Base-by-base conservation (phyloP, 2,329 filamentous ascomycete genomes). In the Calonectria crousiana region DNA sequence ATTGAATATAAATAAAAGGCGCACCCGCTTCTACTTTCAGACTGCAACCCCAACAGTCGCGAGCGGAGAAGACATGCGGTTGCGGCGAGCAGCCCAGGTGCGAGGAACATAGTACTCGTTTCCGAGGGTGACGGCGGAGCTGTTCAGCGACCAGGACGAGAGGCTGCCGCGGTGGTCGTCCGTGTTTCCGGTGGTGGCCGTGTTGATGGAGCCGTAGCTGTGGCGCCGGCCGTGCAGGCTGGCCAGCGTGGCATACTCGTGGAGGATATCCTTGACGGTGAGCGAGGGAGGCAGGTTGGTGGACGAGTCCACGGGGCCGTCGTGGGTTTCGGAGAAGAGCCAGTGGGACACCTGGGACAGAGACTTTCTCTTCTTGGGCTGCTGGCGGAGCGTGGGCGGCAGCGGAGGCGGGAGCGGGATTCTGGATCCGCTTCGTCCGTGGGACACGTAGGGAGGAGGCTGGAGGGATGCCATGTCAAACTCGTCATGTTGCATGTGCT, bases 201-300 rank as follows among this genome's bases (percentile, higher is more conserved):
- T 62, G 23, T 62, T 62, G 56, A 62, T 62, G 9, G 56, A 62
- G 34, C 56, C 56, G 16, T 62, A 62, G 56, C 56, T 62, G 26
- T 28, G 36, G n/a, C 56, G 56, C 36, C 23, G n/a, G 23, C 34
- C 41, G 56, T 62, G 56, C 34, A 62, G 36, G 36, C 26, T 62
- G 36, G 56, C 56, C 36, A 62, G 23, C 34, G 41, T 11, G 23
- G 56, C 56, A 18, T 62, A 62, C 23, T 62, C 56, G 34, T 62
- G 13, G 3, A 62, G 56, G 36, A 62, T 41, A 10, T 62, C 56
- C 56, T 41, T 62, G 56, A 62, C 38, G 23, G 34, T 62, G n/a
- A 62, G 23, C 14, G 34, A 10, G 10, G 56, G 3, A 6, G 56
- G 56, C 1, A 62, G 56, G 16, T 62, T 62, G 38, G 56, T 62